phyloP scores from a whole-genome alignment of 257 asterid species.

The Penstemon barbatus region DNA sequence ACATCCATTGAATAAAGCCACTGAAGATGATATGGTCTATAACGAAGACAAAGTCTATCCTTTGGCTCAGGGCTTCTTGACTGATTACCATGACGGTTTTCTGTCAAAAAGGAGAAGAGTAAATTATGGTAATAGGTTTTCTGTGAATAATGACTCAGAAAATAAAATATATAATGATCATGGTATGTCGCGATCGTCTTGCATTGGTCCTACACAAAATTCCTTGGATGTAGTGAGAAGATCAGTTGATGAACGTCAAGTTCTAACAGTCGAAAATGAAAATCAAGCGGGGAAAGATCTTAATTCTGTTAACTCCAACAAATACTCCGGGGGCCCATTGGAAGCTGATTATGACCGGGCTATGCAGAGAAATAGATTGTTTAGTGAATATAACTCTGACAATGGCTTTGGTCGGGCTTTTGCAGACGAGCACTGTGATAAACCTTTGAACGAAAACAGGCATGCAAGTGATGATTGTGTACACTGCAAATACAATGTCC shows the following conservation, averaged over 20 bases:
- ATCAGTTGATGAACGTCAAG: constrained; percentile 29
- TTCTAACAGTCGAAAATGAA: constrained; percentile 29
- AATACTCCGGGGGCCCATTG: constrained; percentile 24
- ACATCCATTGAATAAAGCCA: constrained; percentile 31
- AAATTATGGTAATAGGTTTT: constrained; percentile 31
- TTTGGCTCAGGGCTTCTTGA: constrained; percentile 19
- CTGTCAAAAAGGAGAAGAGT: constrained; percentile 46
- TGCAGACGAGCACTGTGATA: constrained; percentile 33
- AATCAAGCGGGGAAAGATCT: constrained; percentile 26
- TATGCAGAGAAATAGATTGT: constrained; percentile 32
- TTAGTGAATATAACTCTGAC: constrained; percentile 30
- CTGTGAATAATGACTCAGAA: constrained; percentile 30
- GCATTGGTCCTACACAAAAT: constrained; percentile 22
- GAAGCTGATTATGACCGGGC: constrained; percentile 34
- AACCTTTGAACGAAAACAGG: constrained; percentile 29
- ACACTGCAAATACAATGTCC: constrained; percentile 30
- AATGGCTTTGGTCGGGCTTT: constrained; percentile 28
- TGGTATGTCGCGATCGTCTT: constrained; percentile 11
- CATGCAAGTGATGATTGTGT: constrained; percentile 32
- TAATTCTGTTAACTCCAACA: constrained; percentile 23
- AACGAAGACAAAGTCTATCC: constrained; percentile 32
- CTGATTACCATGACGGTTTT: constrained; percentile 30
- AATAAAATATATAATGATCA: constrained; percentile 23
- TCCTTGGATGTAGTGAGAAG: constrained; percentile 36
- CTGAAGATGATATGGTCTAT: constrained; percentile 32